Evolutionary conservation across 495 filamentous ascomycete genomes (phyloP).

Genomic region (Aspergillus sparsus): DNA sequence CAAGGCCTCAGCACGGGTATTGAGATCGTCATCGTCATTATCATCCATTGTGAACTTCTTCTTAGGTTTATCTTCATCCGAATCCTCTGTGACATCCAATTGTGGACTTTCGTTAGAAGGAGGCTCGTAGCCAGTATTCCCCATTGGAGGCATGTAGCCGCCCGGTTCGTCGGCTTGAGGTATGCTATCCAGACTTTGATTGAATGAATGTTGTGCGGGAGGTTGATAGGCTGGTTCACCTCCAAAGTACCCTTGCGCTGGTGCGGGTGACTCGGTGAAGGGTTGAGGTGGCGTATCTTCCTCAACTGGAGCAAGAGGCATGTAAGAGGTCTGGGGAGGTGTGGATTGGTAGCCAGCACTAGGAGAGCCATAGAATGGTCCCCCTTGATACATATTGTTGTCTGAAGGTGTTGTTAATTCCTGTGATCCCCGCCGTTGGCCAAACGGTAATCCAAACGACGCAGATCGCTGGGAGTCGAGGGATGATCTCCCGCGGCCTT

Average conservation of each 20-base stretch:
- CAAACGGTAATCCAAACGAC: conserved; percentile 32
- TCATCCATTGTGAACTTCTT: conserved; percentile 82
- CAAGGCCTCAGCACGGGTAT: conserved; percentile 52
- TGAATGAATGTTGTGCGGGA: conserved; percentile 23
- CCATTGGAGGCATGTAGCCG: conserved; percentile 34
- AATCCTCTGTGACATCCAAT: conserved; percentile 37
- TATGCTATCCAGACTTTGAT: conserved; percentile 19
- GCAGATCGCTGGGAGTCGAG: conserved; percentile 50
- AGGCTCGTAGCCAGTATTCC: conserved; percentile 37
- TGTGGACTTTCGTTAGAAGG: conserved; percentile 34
- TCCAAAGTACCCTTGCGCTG: conserved; percentile 26
- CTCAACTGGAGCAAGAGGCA: conserved; percentile 50
- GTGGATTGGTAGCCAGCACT: conserved; percentile 47
- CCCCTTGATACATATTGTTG: conserved; percentile 32
- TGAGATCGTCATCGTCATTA: conserved; percentile 55
- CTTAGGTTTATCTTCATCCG: conserved; percentile 58
- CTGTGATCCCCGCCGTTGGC: conserved; percentile 45
- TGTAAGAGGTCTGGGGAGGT: conserved; percentile 51
- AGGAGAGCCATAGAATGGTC: conserved; percentile 38
- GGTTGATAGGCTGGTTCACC: conserved; percentile 31
- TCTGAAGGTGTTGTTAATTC: conserved; percentile 42
- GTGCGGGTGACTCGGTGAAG: conserved; percentile 24
- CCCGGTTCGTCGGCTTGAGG: conserved; percentile 12
- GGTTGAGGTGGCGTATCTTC: conserved; percentile 40
- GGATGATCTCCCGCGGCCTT: conserved; percentile 45